Evolutionary conservation across 2,329 filamentous ascomycete species (phyloP).

Genomic region (Ophiosphaerella narmari): DNA sequence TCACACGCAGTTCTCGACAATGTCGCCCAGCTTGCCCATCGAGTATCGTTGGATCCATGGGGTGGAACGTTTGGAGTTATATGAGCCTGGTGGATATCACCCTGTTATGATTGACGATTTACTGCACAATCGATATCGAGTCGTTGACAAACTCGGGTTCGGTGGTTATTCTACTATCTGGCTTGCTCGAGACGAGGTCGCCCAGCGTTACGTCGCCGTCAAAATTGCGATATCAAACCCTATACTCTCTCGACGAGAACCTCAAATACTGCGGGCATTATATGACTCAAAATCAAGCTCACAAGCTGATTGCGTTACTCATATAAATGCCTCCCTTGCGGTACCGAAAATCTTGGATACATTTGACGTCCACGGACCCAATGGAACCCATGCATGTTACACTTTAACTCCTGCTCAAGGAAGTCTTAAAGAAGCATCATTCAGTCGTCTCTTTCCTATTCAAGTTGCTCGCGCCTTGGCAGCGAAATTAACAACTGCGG

Average conservation of each 20-base stretch:
- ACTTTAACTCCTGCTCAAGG: constrained; percentile 12
- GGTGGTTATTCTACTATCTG: constrained; percentile 26
- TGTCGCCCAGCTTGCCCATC: constrained; percentile 8
- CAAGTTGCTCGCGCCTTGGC: constrained; percentile 12
- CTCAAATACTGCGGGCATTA: constrained; percentile 8
- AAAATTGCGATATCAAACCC: constrained; percentile 14
- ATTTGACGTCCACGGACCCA: constrained; percentile 10
- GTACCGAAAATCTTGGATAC: constrained; percentile 8
- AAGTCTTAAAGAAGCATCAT: constrained; percentile 14
- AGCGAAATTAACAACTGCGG: constrained; percentile 8
- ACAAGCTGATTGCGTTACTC: background rate
- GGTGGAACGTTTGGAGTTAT: constrained; percentile 14
- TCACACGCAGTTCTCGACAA: constrained; percentile 1
- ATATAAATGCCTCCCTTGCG: constrained; percentile 1
- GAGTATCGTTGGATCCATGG: constrained; percentile 16
- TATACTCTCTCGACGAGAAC: constrained; percentile 8
- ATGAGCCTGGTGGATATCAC: constrained; percentile 19
- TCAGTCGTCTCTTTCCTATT: constrained; percentile 13
- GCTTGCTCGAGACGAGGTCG: constrained; percentile 18
- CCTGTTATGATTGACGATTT: constrained; percentile 23
- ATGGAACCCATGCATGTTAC: constrained; percentile 13
- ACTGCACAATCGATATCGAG: constrained; percentile 20
- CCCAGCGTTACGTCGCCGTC: constrained; percentile 11
- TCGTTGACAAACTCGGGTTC: constrained; percentile 26
- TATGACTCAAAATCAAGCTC: constrained; percentile 3